Conservation (phyloP, 805 yeast species). For the Cyberlindnera americana region DNA sequence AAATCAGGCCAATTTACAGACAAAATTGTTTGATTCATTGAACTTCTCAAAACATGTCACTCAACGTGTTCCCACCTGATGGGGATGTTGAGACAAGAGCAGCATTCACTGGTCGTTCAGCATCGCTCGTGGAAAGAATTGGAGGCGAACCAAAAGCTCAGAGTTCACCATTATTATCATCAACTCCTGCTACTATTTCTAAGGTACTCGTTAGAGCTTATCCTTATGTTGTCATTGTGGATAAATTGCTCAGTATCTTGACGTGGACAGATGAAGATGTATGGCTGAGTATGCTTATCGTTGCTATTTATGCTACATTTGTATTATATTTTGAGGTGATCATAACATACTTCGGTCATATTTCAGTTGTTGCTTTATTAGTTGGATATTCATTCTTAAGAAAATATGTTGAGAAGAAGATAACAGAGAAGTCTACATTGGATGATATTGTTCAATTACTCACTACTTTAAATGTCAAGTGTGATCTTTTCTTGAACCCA, state of each 20-base stretch:
- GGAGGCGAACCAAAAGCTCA: slow-evolving; percentile 27
- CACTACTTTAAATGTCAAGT: slow-evolving; percentile 68
- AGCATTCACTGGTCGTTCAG: slow-evolving; percentile 36
- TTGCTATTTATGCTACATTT: slow-evolving; percentile 49
- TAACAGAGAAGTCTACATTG: slow-evolving; percentile 69
- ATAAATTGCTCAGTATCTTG: slow-evolving; percentile 62
- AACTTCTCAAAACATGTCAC: slow-evolving; percentile 21
- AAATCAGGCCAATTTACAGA: background rate
- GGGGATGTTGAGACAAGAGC: slow-evolving; percentile 37
- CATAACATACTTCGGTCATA: slow-evolving; percentile 79
- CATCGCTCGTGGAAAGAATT: slow-evolving; percentile 17
- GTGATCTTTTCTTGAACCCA: slow-evolving; percentile 79
- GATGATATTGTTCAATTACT: slow-evolving; percentile 82
- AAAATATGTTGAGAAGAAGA: slow-evolving; percentile 52
- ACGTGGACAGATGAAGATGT: slow-evolving; percentile 91
- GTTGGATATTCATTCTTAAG: slow-evolving; percentile 59
- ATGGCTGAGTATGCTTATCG: slow-evolving; percentile 66
- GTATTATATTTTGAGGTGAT: slow-evolving; percentile 79
- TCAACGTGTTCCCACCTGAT: slow-evolving; percentile 14
- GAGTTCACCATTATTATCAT: slow-evolving; percentile 71
- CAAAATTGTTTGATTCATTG: no score
- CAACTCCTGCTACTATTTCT: slow-evolving; percentile 90
- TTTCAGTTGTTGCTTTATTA: slow-evolving; percentile 59
- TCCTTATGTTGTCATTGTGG: slow-evolving; percentile 76
- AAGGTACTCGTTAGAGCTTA: slow-evolving; percentile 78